Base-by-base conservation (phyloP, 208 protist species). In the Phytomonas sp. region DNA sequence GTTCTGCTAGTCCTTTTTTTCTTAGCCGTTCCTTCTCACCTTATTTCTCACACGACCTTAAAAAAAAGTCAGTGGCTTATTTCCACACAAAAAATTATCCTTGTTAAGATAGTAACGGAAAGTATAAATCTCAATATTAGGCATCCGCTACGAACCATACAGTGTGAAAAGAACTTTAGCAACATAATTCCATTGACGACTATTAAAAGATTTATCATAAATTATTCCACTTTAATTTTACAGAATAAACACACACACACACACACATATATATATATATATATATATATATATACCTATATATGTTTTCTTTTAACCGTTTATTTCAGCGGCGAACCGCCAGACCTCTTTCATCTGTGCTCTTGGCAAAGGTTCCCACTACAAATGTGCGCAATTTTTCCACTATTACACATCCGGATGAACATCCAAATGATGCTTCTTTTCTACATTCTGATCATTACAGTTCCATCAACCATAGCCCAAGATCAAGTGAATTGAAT, bases 1-100 rank as follows among this genome's bases (percentile, higher is more conserved):
- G 29, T 69, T 64, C 29, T 34, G 40, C 30, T 73, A 61, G 23
- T 16, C 23, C 65, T 1, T 60, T 29, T 67, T 52, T 45, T 52
- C 63, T 59, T 71, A 37, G 10, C 66, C 29, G 64, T 67, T 66
- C 60, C 70, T 67, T 72, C 26, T 76, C 59, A 67, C 30, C 49
- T 73, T 67, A 34, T 60, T 73, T 40, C 37, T 69, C 60, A 45
- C 30, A 49, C 34, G n/a, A 45, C 14, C 36, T 56, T 29, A 7
- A 23, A 61, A 8, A 34, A 8, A 60, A 29, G 60, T 63, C 12
- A 14, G 30, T 63, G 40, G 14, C 14, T 49, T 49, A 12, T 49
- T 49, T 4, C 12, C 19, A 49, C 1, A 10, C 3, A 19, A 19
- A 19, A 16, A 49, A 49, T 19, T 23, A 49, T 49, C 12, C 12